A percentile compares a stretch with the other conserved stretches of the same genome.
Evolutionary conservation across 2,329 filamentous ascomycete species (phyloP).

Genomic region (Pseudopithomyces maydicus): DNA sequence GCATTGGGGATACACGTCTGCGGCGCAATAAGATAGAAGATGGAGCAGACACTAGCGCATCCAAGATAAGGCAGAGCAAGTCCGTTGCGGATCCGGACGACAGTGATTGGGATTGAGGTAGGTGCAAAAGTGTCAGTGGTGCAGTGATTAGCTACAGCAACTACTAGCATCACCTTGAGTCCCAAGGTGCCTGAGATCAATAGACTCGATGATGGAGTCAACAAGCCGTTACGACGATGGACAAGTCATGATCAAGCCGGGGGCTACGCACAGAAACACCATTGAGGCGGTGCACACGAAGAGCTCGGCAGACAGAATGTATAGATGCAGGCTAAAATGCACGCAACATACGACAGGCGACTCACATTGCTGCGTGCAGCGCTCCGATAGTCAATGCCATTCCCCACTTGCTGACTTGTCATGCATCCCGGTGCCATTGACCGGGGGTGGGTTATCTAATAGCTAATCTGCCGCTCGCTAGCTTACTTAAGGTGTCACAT

Average conservation of each 20-base stretch:
- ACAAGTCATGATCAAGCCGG: background rate
- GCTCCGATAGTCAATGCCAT: background rate
- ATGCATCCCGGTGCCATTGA: background rate
- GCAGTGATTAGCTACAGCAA: background rate
- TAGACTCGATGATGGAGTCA: background rate
- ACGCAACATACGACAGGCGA: conserved; percentile 1
- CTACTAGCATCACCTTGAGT: background rate
- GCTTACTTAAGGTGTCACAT: conserved; percentile 23
- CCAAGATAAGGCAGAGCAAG: conserved; percentile 52
- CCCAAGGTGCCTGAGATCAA: background rate
- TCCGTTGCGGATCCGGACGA: conserved; percentile 55
- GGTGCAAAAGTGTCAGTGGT: background rate
- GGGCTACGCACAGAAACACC: background rate
- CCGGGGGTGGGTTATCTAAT: conserved; percentile 11
- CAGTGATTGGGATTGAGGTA: conserved; percentile 64
- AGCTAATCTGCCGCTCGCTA: conserved; percentile 6
- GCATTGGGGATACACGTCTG: conserved; percentile 78
- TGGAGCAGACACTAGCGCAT: conserved; percentile 57
- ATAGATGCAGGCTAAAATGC: conserved; percentile 4
- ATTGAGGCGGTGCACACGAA: background rate
- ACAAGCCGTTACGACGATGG: background rate
- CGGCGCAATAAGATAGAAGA: conserved; percentile 61
- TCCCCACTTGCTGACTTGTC: conserved; percentile 9
- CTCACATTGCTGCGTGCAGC: background rate
- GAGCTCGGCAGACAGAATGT: background rate